These are phyloP conservation scores for Pholiota microspora DNA, from an alignment of 768 basidiomycete species.

Conservation along the genomic window DNA sequence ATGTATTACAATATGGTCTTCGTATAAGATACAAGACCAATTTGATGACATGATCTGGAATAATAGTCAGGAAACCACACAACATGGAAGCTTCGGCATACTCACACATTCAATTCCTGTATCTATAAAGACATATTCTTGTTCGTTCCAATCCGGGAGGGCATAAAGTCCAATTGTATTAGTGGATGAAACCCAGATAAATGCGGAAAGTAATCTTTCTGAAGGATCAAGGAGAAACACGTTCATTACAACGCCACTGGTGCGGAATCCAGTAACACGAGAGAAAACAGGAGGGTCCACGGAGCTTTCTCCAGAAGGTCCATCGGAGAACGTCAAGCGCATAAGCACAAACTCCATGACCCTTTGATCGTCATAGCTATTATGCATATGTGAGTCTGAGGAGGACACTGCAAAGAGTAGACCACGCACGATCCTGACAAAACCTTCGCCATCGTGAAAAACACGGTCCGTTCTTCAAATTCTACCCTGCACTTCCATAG, in stretches of 20 bases:
- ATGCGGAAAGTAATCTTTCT: constrained; percentile 58
- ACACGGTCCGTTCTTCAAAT: constrained; percentile 68
- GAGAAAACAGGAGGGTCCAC: constrained; percentile 47
- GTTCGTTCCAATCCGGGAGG: constrained; percentile 62
- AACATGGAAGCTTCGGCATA: constrained; percentile 12
- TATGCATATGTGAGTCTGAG: constrained; percentile 1
- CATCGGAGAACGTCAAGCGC: constrained; percentile 59
- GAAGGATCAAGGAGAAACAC: constrained; percentile 72
- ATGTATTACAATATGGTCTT: constrained; percentile 68
- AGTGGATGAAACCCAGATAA: constrained; percentile 60
- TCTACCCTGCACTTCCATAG: constrained; percentile 79
- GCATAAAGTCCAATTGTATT: constrained; percentile 62
- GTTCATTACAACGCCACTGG: constrained; percentile 71
- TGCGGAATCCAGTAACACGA: constrained; percentile 60
- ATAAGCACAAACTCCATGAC: constrained; percentile 73
- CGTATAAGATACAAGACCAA: constrained; percentile 73
- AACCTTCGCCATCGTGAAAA: constrained; percentile 74
- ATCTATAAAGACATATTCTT: constrained; percentile 70
- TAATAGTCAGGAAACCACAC: not conserved
- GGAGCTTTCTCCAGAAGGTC: constrained; percentile 37
- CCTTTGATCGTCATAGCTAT: constrained; percentile 56
- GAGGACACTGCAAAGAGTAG: not conserved
- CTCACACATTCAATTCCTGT: constrained; percentile 73
- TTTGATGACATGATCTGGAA: constrained; percentile 62
- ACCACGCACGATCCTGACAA: constrained; percentile 45